Evolutionary conservation across 2,329 filamentous ascomycete species (phyloP).

Genomic region (Calonectria pauciramosa): DNA sequence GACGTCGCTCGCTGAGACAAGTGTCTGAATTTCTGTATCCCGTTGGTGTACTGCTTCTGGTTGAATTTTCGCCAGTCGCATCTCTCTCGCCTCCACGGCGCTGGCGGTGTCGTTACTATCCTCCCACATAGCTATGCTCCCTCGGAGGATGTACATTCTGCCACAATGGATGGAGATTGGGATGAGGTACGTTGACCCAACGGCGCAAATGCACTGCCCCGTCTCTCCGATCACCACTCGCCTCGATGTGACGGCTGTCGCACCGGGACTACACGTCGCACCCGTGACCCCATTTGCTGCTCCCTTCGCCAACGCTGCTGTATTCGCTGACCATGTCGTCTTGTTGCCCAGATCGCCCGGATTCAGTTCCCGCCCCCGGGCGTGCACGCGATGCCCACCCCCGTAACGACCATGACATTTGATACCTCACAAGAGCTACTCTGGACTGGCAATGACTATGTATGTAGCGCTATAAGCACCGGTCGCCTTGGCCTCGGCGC

Average conservation of each 20-base stretch:
- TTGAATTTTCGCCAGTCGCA: background rate
- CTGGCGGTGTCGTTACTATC: slow-evolving; percentile 25
- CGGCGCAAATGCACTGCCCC: slow-evolving; percentile 16
- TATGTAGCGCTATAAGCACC: slow-evolving; percentile 58
- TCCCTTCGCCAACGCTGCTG: background rate
- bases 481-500: slow-evolving; percentile 7
- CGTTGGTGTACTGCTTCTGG: background rate
- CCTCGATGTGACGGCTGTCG: slow-evolving; percentile 2
- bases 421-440: slow-evolving; percentile 90
- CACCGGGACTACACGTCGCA: slow-evolving; percentile 15
- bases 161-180: slow-evolving; percentile 76
- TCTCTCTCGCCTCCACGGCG: slow-evolving; percentile 27
- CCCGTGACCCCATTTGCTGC: background rate
- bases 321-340: slow-evolving; percentile 28
- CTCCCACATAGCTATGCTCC: slow-evolving; percentile 49
- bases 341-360: slow-evolving; percentile 76
- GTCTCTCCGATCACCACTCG: background rate
- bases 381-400: slow-evolving; percentile 77
- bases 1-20: slow-evolving; percentile 28
- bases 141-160: slow-evolving; percentile 54
- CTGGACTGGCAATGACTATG: slow-evolving; percentile 93
- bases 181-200: slow-evolving; percentile 68
- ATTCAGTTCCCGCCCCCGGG: slow-evolving; percentile 85
- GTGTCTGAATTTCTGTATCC: slow-evolving; percentile 10
- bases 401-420: slow-evolving; percentile 86